These are phyloP conservation scores for Arthrobotrys sphaeroides DNA, from an alignment of 2,329 filamentous ascomycete genomes.

Conservation along the genomic window DNA sequence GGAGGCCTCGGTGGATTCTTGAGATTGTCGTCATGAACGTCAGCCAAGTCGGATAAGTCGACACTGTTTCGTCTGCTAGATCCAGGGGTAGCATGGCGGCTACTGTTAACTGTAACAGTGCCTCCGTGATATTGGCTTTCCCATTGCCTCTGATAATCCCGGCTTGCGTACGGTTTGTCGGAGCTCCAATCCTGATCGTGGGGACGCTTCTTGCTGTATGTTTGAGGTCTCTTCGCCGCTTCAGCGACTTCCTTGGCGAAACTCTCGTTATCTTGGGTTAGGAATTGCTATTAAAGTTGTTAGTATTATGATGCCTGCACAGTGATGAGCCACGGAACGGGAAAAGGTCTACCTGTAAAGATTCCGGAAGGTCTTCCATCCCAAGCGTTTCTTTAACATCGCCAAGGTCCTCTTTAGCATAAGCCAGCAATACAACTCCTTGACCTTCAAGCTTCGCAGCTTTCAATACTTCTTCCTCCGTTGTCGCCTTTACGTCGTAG, in stretches of 20 bases:
- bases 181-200: slow-evolving; percentile 30
- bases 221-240: slow-evolving; percentile 19
- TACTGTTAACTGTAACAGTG: slow-evolving; percentile 50
- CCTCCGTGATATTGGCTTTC: slow-evolving; percentile 7
- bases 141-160: slow-evolving; percentile 36
- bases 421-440: slow-evolving; percentile 55
- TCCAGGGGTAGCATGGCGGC: slow-evolving; percentile 40
- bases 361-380: slow-evolving; percentile 48
- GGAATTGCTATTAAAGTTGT: slow-evolving; percentile 53
- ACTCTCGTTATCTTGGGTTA: slow-evolving; percentile 56
- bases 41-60: slow-evolving; percentile 13
- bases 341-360: slow-evolving; percentile 54
- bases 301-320: background rate
- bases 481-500: slow-evolving; percentile 54
- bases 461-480: slow-evolving; percentile 55
- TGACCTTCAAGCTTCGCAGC: slow-evolving; percentile 55
- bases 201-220: slow-evolving; percentile 27
- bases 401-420: slow-evolving; percentile 54
- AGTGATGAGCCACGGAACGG: background rate
- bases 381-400: slow-evolving; percentile 1
- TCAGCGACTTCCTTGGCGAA: slow-evolving; percentile 55
- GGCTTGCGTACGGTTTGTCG: slow-evolving; percentile 7
- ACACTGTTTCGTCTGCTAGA: slow-evolving; percentile 46
- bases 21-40: slow-evolving; percentile 21
- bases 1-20: slow-evolving; percentile 30